Evolutionary conservation across 805 yeast genomes (phyloP), one percentile per base, ranked within the genome.

Genomic region (Lachancea thermotolerans): DNA sequence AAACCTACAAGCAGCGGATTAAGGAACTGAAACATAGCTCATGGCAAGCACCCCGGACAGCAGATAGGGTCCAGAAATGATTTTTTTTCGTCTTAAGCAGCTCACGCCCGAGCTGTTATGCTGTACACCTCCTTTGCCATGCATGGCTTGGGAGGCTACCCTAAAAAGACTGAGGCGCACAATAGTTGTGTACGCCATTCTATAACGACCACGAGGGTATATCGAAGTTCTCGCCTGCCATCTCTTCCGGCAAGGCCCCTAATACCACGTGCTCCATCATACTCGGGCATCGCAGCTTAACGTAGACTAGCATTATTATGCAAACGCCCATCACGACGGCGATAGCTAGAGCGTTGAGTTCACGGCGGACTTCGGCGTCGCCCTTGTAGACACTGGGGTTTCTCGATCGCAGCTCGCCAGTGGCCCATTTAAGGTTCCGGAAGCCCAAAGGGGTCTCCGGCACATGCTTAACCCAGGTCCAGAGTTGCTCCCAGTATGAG

Each of bases 151-250:
- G 7, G 7, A 7, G 25, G 25, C 7, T 4, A 21, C 25, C 25
- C 7, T 21, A 21, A 21, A 21, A 21, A 21, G 25, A 21, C 25
- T 4, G 25, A 21, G 25, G 7, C 25, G 4, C 7, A 4, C 25
- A 21, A 21, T 4, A 4, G 25, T 21, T 21, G 25, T 21, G 25
- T 21, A 4, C 25, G 7, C 25, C 14, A 8, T 30, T 17, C 10
- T 16, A 34, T n/a, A 34, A 16, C 16, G 37, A 40, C 56, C 56
- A 52, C 8, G 48, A 41, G 16, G 56, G 56, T 29, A 52, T 48
- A 14, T 47, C 48, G 42, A 45, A 47, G 35, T 34, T 35, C 5
- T 16, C 32, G 27, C n/a, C 17, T 12, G 39, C 27, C 18, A 15
- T 10, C 17, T 30, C 44, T 15, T 44, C 36, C 10, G 42, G 36